A percentile compares a stretch with the other conserved stretches of the same genome.
Conservation (phyloP, 2,329 filamentous ascomycete species). For the Fusarium anthophilum region DNA sequence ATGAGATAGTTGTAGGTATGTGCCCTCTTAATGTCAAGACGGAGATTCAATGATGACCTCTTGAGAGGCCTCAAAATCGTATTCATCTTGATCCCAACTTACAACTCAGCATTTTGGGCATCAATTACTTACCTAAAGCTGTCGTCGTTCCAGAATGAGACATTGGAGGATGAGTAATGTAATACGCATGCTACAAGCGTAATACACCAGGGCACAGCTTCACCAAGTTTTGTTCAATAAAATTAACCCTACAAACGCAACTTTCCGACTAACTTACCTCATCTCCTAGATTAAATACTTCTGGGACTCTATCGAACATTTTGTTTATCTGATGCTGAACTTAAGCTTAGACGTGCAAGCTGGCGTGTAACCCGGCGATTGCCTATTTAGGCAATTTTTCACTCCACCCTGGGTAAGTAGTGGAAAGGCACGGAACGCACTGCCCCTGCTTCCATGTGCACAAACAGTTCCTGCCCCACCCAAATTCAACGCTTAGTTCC, state of each 20-base stretch:
- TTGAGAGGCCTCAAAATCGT: not conserved
- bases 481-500: not conserved
- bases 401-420: conserved; percentile 4
- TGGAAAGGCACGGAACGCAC: conserved; percentile 9
- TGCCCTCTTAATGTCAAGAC: not conserved
- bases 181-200: not conserved
- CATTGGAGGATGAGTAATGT: not conserved
- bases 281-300: not conserved
- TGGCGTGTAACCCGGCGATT: conserved; percentile 21
- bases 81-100: not conserved
- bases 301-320: no score
- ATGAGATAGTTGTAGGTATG: not conserved
- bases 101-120: no score
- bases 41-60: not conserved
- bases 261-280: not conserved
- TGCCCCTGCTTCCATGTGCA: not conserved
- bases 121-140: not conserved
- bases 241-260: not conserved
- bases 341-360: not conserved
- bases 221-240: no score
- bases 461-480: conserved; percentile 8
- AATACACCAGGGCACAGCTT: not conserved
- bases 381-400: conserved; percentile 33
- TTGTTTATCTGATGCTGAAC: not conserved
- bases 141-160: no score